phyloP scores from a whole-genome alignment of 1,284 basidiomycete species.

The Cystobasidium sp. region DNA sequence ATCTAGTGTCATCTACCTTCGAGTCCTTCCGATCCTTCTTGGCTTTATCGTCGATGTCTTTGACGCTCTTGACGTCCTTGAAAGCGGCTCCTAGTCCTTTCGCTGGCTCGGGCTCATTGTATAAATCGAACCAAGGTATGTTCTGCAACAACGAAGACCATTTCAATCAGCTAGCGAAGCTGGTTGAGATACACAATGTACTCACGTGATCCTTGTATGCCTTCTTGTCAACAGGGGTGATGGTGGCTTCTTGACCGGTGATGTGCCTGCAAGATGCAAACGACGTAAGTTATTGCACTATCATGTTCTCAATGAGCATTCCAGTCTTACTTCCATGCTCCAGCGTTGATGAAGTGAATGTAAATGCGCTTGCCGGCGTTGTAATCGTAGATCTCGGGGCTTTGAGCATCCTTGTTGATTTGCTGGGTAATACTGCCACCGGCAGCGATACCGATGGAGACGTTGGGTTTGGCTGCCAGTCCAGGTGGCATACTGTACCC shows the following conservation, averaged over 20 bases:
- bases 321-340: constrained; percentile 22
- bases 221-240: constrained; percentile 7
- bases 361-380: constrained; percentile 21
- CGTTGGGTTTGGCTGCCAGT: background rate
- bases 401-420: constrained; percentile 16
- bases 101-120: constrained; percentile 29
- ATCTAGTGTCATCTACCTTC: background rate
- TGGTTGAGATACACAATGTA: background rate
- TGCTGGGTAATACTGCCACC: constrained; percentile 34
- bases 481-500: background rate
- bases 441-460: constrained; percentile 22
- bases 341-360: constrained; percentile 33
- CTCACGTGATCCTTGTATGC: constrained; percentile 27
- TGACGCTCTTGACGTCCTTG: background rate
- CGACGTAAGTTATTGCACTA: background rate
- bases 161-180: background rate
- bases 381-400: constrained; percentile 12
- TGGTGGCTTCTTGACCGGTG: constrained; percentile 12
- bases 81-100: background rate
- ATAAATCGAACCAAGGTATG: constrained; percentile 41
- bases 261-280: constrained; percentile 7
- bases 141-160: background rate
- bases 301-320: background rate
- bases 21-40: background rate
- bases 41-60: constrained; percentile 1